Evolutionary conservation across 371 early-diverging fungal genomes (phyloP), one percentile per base, ranked within the genome.

Genomic region (Mortierella sp.): DNA sequence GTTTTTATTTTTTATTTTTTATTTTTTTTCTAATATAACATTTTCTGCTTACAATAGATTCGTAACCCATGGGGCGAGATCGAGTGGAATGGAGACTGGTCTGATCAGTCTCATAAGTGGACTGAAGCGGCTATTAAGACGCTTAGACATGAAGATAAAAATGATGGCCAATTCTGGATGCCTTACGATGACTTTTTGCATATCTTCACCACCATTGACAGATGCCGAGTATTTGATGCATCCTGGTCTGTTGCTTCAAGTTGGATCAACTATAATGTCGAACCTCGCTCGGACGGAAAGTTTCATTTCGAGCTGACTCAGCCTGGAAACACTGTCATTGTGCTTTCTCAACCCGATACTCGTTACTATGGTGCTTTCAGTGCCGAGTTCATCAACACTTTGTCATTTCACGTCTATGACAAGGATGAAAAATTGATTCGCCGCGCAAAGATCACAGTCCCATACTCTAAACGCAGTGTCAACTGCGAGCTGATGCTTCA

Each of bases 91-190:
- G 87, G 88, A 1, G 80, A 78, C 40, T 87, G 86, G 88, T 73
- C 84, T 7, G 83, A 84, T 60, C 67, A 71, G 32, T 83, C 83
- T 3, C 74, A 79, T 3, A 76, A 76, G 54, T 84, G 84, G 84
- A 83, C 83, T 0, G 65, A 82, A 17, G 82, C 83, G 62, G 76
- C 80, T 17, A 78, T 79, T 26, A 66, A 70, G 64, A 47, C 64
- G 28, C 72, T 86, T 35, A 63, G 74, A 34, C 68, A 72, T n/a
- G 45, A 61, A 53, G 80, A 84, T 35, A 83, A 84, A 59, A 60
- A 85, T 57, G 85, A 77, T n/a, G 85, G 85, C 29, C 65, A 63
- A 12, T 86, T 85, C 71, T 86, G 87, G 87, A 86, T 86, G 68
- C 63, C 81, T 2, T 86, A 84, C 61, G 70, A 59, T 51, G 84